Evolutionary conservation across 371 early-diverging fungal genomes (phyloP), one percentile per base, ranked within the genome.

Genomic region (Mucor velutinosus): DNA sequence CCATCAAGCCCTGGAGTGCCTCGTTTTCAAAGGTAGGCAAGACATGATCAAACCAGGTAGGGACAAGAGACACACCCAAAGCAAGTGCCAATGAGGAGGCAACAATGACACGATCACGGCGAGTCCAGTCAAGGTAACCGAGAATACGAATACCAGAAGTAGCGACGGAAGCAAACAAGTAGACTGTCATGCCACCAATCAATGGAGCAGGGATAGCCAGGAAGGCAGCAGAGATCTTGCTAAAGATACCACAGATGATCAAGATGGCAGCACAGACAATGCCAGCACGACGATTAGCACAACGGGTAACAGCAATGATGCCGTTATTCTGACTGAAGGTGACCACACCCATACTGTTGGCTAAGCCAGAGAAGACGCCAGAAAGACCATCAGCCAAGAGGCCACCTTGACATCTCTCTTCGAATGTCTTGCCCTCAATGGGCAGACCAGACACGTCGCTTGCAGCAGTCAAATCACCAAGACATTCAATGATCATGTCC

Each of bases 311-410:
- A 8, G 88, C 86, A 66, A 87, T 87, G 41, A 86, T 77, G 35
- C 89, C 88, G 56, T 88, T 88, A 72, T 87, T 88, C 39, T 88
- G 87, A 51, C 85, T 83, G 60, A 83, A 87, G 7, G 85, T 85
- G 12, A 83, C 81, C 41, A 88, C 82, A 30, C 89, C 89, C 60
- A 84, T 78, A 62, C 80, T 84, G 11, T 83, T 84, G 14, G 72
- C 75, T 0, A 84, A 60, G 0, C 87, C 82, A n/a, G 87, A 84
- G 17, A 88, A 69, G 21, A 84, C 63, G 14, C 83, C 81, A 17
- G 80, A 74, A 11, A 88, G 30, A 39, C 88, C 88, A 55, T 88
- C 88, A 7, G 87, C 87, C 6, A 88, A 71, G 35, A 88, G 74
- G 15, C 87, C 86, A 11, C 88, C 87, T 73, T 86, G 88, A 12